Evolutionary conservation across 495 filamentous ascomycete species (phyloP).

Genomic region (Jackrogersella minutella): DNA sequence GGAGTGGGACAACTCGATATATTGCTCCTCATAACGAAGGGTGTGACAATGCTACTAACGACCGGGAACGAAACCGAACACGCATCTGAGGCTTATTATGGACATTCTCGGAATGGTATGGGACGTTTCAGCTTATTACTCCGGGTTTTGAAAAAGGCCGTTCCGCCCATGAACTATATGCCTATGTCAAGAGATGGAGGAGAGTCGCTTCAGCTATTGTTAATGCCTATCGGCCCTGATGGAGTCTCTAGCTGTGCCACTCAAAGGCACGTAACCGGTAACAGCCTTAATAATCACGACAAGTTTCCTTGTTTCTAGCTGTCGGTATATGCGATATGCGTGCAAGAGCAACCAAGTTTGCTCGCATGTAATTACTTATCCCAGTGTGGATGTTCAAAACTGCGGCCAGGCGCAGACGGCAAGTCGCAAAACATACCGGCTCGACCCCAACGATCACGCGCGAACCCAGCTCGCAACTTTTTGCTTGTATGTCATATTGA

Average conservation of each 20-base stretch:
- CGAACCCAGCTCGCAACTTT: neutral
- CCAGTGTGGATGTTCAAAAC: neutral
- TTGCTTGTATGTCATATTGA: neutral
- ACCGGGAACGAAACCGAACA: neutral
- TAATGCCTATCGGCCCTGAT: no score
- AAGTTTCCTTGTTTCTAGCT: no score
- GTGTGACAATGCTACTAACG: neutral
- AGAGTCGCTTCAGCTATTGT: neutral
- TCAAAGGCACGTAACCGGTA: neutral
- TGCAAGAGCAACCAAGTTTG: neutral
- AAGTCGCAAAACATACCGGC: neutral
- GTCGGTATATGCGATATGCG: no score
- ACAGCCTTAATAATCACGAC: no score
- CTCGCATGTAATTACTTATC: slow-evolving; percentile 1
- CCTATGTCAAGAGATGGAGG: neutral
- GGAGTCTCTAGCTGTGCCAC: no score
- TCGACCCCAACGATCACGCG: neutral
- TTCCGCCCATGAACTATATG: neutral
- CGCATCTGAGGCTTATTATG: neutral
- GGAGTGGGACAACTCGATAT: neutral
- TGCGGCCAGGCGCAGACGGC: slow-evolving; percentile 7
- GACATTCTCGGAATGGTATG: neutral
- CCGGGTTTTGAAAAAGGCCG: neutral
- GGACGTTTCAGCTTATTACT: slow-evolving; percentile 2
- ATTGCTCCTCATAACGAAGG: neutral